These are phyloP conservation scores for Protomyces macrosporus DNA, from an alignment of 1,139 yeast genomes.

Conservation along the genomic window DNA sequence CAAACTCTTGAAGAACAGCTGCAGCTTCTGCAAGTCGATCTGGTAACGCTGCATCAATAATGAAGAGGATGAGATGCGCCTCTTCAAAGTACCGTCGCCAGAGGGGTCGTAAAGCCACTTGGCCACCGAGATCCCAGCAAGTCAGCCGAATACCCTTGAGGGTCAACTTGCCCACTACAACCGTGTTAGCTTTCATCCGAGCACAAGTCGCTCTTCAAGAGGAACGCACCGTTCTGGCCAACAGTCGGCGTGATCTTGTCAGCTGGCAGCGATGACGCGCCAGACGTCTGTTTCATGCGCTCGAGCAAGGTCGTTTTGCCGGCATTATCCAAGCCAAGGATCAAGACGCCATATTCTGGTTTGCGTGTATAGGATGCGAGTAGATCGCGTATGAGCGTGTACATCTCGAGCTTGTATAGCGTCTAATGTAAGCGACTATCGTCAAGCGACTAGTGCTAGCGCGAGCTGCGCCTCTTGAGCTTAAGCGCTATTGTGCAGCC, in stretches of 20 bases:
- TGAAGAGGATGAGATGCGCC: conserved; percentile 87
- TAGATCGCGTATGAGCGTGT: conserved; percentile 11
- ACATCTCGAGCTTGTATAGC: background rate
- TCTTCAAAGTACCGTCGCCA: conserved; percentile 83
- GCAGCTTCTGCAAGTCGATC: conserved; percentile 73
- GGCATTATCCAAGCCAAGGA: conserved; percentile 89
- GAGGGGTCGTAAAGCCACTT: conserved; percentile 67
- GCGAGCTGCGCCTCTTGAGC: too few relatives aligned
- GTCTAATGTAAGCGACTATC: background rate
- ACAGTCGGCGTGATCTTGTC: conserved; percentile 49
- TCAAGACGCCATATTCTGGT: conserved; percentile 61
- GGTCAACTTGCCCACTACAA: conserved; percentile 50
- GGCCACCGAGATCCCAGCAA: conserved; percentile 97
- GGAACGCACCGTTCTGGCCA: conserved; percentile 50
- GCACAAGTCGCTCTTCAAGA: background rate
- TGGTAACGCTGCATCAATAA: conserved; percentile 85
- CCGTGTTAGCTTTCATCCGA: conserved; percentile 44
- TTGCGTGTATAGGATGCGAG: background rate
- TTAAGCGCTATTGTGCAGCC: too few relatives aligned
- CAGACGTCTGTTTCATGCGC: background rate
- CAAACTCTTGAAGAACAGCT: conserved; percentile 49
- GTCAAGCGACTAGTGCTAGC: too few relatives aligned
- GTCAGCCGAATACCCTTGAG: conserved; percentile 44
- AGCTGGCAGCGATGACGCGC: background rate
- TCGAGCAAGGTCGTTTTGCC: conserved; percentile 60